Evolutionary conservation across 441 rosid species (phyloP), one percentile per base, ranked within the genome.

Genomic region (Adansonia grandidieri): DNA sequence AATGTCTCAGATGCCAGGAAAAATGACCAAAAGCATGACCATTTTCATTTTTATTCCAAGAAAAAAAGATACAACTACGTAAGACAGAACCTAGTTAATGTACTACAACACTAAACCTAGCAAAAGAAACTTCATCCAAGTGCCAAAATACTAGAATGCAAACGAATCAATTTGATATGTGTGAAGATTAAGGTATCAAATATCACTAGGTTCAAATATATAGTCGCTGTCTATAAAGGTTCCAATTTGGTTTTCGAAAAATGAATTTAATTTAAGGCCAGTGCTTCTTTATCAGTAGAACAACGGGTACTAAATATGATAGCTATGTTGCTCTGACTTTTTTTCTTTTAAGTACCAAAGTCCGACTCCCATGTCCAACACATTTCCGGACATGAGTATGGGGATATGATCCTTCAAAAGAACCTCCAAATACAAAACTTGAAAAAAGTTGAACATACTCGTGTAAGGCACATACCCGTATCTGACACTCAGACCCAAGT

Each of bases 1-100:
- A 51, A 60, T n/a, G 40, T 45, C 9, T 77, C 64, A 75, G 48
- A 70, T 37, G 1, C 57, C 28, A 19, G 48, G 28, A 75, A n/a
- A n/a, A 9, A 22, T n/a, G 57, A 71, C 56, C 53, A 73, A 56
- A 60, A 73, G n/a, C 42, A 37, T 19, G 40, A 20, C 0, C 3
- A 37, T 17, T 17, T 28, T 5, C 24, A 37, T n/a, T 17, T 73
- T 56, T 40, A 15, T 73, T 19, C 54, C 40, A 40, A 17, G 51
- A 11, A 73, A 73, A 14, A 22, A 0, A 28, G 32, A 28, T 0
- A 15, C 44, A 17, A 2, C 5, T 13, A 10, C 44, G 1, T 51
- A 63, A 51, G 51, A 37, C 20, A 14, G 48, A 4, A 47, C 32
- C 22, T 32, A 2, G 13, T 32, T 32, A 50, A 47, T 1, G 13